A percentile compares a stretch with the other conserved stretches of the same genome.
phyloP scores from a whole-genome alignment of 768 basidiomycete genomes.

The Pleurotus eryngii region DNA sequence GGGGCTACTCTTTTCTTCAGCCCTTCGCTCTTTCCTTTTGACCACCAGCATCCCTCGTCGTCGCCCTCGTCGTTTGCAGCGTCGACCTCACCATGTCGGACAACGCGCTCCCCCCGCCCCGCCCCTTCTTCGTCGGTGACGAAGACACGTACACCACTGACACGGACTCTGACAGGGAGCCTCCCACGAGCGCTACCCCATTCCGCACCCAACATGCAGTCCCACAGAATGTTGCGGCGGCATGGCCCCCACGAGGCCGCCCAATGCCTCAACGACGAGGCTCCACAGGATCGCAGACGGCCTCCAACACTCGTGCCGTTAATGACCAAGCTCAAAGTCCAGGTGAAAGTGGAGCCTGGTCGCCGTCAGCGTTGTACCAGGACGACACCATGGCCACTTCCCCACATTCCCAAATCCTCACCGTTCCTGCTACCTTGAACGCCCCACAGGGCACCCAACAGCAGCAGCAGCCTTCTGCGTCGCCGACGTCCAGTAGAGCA shows the following conservation, averaged over 20 bases:
- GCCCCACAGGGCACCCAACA: too few relatives aligned
- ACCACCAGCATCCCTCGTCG: too few relatives aligned
- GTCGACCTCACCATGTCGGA: not conserved
- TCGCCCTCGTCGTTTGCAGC: too few relatives aligned
- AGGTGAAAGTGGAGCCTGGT: not conserved
- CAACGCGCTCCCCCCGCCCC: not conserved
- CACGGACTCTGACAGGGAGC: conserved; percentile 2
- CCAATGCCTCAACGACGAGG: not conserved
- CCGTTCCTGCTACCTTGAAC: not conserved
- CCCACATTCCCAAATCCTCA: not conserved
- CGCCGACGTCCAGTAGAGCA: too few relatives aligned
- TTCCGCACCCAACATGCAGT: not conserved
- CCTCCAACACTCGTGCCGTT: not conserved
- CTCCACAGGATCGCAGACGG: not conserved
- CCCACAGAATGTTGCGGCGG: not conserved
- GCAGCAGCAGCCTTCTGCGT: too few relatives aligned
- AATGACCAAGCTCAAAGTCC: too few relatives aligned
- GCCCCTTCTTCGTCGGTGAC: conserved; percentile 3
- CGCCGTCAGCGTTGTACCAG: not conserved
- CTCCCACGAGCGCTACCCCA: not conserved
- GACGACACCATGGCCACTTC: not conserved
- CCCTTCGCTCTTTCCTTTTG: too few relatives aligned
- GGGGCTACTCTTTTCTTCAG: too few relatives aligned
- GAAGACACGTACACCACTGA: not conserved
- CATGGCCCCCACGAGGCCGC: not conserved